Conservation (phyloP, 306 rosid species). For the Castanea mollissima region DNA sequence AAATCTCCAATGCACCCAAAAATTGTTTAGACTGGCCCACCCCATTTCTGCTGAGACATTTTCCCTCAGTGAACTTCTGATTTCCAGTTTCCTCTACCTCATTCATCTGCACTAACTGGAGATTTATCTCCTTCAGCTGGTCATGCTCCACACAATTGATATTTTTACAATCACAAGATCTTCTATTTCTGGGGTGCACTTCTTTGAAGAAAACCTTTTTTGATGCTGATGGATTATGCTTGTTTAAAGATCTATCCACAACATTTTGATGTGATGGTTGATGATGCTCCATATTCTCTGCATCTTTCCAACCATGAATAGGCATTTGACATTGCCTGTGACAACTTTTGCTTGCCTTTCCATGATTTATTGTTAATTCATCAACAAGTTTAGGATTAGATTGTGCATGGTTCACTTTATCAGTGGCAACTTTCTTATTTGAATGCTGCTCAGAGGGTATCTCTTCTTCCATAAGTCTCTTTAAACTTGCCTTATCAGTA, state of each 20-base stretch:
- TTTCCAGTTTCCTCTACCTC: constrained; percentile 42
- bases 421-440: neutral
- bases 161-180: constrained; percentile 48
- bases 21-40: constrained; percentile 55
- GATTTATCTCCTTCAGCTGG: constrained; percentile 24
- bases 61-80: constrained; percentile 42
- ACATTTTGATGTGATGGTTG: constrained; percentile 18
- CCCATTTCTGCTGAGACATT: constrained; percentile 37
- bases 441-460: neutral
- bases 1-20: constrained; percentile 61
- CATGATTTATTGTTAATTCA: constrained; percentile 19
- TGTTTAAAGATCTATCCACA: constrained; percentile 21
- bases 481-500: constrained; percentile 15
- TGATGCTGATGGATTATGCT: constrained; percentile 21
- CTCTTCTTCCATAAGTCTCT: constrained; percentile 20
- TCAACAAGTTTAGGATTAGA: constrained; percentile 10
- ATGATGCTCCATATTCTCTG: constrained; percentile 9
- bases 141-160: constrained; percentile 33
- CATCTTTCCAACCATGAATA: neutral
- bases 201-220: constrained; percentile 21
- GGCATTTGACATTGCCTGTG: constrained; percentile 14
- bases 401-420: neutral
- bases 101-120: constrained; percentile 26
- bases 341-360: constrained; percentile 12
- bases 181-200: constrained; percentile 37